phyloP scores from a whole-genome alignment of 345 rosid species.

The Corchorus olitorius region DNA sequence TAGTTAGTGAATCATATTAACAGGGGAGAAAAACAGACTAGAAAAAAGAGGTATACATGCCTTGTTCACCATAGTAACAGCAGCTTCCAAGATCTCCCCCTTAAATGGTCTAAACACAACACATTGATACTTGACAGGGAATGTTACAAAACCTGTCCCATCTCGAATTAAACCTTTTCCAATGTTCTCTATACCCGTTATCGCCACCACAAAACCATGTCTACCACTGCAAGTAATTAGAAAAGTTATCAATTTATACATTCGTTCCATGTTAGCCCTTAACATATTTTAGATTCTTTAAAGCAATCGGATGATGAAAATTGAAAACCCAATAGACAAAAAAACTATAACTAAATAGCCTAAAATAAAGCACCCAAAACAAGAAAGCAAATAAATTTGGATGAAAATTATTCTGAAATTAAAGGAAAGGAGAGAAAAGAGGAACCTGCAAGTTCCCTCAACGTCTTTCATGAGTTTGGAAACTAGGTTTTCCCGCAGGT shows the following conservation, averaged over 20 bases:
- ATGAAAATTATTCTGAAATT: background rate
- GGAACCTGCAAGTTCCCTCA: slow-evolving; percentile 92
- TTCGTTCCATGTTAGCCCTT: background rate
- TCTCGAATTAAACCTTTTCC: slow-evolving; percentile 94
- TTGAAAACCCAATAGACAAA: background rate
- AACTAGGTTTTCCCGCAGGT: slow-evolving; percentile 73
- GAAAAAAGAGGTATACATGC: slow-evolving; percentile 23
- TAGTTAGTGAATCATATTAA: background rate
- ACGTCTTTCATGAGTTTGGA: slow-evolving; percentile 95
- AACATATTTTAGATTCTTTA: background rate
- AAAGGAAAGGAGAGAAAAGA: background rate
- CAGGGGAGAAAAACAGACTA: background rate
- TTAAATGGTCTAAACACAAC: slow-evolving; percentile 89
- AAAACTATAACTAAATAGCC: background rate
- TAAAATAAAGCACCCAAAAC: slow-evolving; percentile 6
- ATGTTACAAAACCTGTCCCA: slow-evolving; percentile 86
- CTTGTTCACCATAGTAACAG: slow-evolving; percentile 90
- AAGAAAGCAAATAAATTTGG: background rate
- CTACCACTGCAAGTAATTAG: slow-evolving; percentile 55
- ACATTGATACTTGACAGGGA: slow-evolving; percentile 84
- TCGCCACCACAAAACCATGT: slow-evolving; percentile 91
- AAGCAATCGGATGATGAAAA: background rate
- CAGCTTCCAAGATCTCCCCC: slow-evolving; percentile 93
- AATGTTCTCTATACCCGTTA: slow-evolving; percentile 76
- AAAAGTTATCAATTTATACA: background rate